Evolutionary conservation across 495 filamentous ascomycete genomes (phyloP).

Genomic region (Daldinia vernicosa): DNA sequence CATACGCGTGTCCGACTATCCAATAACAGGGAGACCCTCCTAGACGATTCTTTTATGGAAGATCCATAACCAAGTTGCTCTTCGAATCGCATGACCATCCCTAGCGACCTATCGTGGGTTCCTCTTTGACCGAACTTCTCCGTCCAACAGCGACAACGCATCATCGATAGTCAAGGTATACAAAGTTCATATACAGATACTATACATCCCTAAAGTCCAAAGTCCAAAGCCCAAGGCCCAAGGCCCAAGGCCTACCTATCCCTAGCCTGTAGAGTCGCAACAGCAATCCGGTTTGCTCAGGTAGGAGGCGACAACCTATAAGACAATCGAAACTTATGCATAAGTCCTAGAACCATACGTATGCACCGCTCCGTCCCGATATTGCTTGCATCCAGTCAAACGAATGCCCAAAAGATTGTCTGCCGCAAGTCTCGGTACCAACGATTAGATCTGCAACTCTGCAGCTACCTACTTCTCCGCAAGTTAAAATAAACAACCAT

Average conservation of each 20-base stretch:
- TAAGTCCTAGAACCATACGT: slow-evolving; percentile 30
- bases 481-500: slow-evolving; percentile 34
- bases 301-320: slow-evolving; percentile 4
- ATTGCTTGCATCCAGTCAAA: slow-evolving; percentile 28
- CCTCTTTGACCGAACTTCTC: slow-evolving; percentile 35
- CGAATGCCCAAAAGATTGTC: slow-evolving; percentile 19
- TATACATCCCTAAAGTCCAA: not conserved
- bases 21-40: slow-evolving; percentile 26
- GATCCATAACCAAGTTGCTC: slow-evolving; percentile 34
- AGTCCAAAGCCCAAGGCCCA: not conserved
- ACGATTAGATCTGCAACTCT: slow-evolving; percentile 14
- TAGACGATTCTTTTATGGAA: slow-evolving; percentile 5
- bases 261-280: slow-evolving; percentile 9
- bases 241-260: not conserved
- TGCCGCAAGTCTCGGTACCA: slow-evolving; percentile 29
- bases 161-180: slow-evolving; percentile 30
- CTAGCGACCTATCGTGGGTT: slow-evolving; percentile 33
- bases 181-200: not conserved
- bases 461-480: slow-evolving; percentile 22
- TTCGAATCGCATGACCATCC: slow-evolving; percentile 38
- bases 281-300: slow-evolving; percentile 7
- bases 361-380: slow-evolving; percentile 35
- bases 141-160: slow-evolving; percentile 35
- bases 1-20: slow-evolving; percentile 20
- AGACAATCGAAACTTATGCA: slow-evolving; percentile 17